Conservation (phyloP, 2,329 filamentous ascomycete genomes). For the Xylariaceae sp. region DNA sequence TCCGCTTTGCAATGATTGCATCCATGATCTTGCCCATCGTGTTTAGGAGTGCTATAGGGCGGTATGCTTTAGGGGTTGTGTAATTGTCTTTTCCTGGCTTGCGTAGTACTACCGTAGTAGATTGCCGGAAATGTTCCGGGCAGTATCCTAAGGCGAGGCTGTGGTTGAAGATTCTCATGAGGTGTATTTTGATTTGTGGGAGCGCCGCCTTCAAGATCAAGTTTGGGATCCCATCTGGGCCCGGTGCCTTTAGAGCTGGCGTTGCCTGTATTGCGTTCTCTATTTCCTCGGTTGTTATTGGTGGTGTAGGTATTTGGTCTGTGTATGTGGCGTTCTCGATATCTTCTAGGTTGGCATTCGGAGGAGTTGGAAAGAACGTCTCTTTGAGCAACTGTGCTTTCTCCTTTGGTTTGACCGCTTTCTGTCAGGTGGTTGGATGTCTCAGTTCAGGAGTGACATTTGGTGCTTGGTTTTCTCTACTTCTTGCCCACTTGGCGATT, state of each 20-base stretch:
- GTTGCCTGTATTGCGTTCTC: not conserved
- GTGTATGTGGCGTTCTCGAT: too few species aligned
- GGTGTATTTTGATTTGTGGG: not conserved
- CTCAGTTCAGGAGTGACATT: not conserved
- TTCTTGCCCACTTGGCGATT: not conserved
- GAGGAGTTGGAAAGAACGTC: not conserved
- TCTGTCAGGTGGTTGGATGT: not conserved
- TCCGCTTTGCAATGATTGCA: slow-evolving; percentile 9
- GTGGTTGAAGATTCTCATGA: not conserved
- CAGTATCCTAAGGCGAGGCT: not conserved
- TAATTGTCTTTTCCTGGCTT: not conserved
- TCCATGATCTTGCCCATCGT: not conserved
- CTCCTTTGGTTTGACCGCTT: not conserved
- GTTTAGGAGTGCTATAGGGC: not conserved
- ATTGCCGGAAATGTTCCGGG: not conserved
- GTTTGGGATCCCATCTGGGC: not conserved
- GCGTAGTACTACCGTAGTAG: not conserved
- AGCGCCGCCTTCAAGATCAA: not conserved
- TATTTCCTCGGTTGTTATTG: too few species aligned
- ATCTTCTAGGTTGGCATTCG: too few species aligned
- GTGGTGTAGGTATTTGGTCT: too few species aligned
- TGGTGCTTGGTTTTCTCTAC: not conserved
- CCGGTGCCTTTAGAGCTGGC: not conserved
- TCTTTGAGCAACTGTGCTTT: too few species aligned
- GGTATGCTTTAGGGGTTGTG: not conserved